These are phyloP conservation scores for Epichloe glyceriae DNA, from an alignment of 2,329 filamentous ascomycete species.

Conservation along the genomic window DNA sequence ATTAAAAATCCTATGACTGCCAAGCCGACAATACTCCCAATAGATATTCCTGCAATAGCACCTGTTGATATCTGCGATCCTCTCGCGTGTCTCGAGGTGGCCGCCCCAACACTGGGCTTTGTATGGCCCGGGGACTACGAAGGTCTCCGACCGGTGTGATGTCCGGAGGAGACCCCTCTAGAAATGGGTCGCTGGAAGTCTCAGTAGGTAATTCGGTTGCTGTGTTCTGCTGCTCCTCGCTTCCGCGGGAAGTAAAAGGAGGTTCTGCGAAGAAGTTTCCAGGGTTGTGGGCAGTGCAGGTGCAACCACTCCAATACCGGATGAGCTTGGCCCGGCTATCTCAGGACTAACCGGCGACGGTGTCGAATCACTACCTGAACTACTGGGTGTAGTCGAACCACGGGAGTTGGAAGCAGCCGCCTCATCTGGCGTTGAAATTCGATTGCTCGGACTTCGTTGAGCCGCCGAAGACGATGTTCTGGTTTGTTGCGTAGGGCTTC, in stretches of 20 bases:
- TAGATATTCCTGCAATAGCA: slow-evolving; percentile 37
- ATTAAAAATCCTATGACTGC: slow-evolving; percentile 33
- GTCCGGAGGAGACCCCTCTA: background rate
- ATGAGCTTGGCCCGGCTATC: background rate
- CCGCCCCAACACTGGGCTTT: background rate
- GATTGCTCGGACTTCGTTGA: background rate
- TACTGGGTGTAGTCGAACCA: background rate
- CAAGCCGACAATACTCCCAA: slow-evolving; percentile 31
- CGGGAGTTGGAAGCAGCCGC: background rate
- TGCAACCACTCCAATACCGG: background rate
- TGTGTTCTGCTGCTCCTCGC: background rate
- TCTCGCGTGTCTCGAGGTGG: background rate
- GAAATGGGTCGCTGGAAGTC: background rate
- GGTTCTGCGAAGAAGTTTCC: background rate
- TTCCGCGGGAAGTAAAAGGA: background rate
- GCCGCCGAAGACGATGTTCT: background rate
- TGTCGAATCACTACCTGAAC: background rate
- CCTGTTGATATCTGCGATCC: slow-evolving; percentile 9
- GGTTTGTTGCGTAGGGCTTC: background rate
- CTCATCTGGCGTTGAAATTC: background rate
- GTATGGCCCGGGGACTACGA: background rate
- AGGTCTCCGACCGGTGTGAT: background rate
- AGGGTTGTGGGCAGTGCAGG: background rate
- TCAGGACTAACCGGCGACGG: background rate
- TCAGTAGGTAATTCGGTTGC: background rate